phyloP scores from a whole-genome alignment of 441 rosid species.

The Corymbia calophylla region DNA sequence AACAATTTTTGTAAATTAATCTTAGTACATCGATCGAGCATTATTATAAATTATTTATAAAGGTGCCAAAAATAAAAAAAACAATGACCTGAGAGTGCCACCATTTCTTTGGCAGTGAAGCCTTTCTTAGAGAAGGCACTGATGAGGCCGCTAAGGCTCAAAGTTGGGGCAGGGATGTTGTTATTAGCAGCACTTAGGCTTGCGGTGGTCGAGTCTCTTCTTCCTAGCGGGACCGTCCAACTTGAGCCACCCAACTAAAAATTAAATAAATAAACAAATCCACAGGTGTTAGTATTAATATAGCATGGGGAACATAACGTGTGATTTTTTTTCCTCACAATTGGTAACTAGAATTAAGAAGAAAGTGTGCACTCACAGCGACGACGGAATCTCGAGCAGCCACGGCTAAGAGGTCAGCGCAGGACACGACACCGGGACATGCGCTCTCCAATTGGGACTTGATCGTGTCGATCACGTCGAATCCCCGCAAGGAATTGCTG shows the following conservation, averaged over 20 bases:
- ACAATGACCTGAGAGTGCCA: conserved; percentile 2
- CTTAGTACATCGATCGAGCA: neutral
- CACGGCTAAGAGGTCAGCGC: conserved; percentile 3
- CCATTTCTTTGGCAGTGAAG: conserved; percentile 6
- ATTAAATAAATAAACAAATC: neutral
- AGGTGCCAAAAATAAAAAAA: too few relatives aligned
- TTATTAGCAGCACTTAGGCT: neutral
- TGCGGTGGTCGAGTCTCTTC: conserved; percentile 8
- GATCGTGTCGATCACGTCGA: neutral
- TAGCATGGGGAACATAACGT: neutral
- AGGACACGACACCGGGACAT: neutral
- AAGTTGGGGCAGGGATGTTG: neutral
- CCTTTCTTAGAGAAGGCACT: neutral
- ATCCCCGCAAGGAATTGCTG: neutral
- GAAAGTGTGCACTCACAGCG: neutral
- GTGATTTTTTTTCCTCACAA: neutral
- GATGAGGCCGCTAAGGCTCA: neutral
- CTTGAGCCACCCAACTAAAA: conserved; percentile 4
- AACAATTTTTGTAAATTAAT: neutral
- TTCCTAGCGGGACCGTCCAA: neutral
- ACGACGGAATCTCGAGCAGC: conserved; percentile 3
- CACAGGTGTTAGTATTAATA: neutral
- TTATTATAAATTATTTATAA: neutral
- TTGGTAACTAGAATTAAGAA: neutral
- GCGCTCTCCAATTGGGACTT: conserved; percentile 1